phyloP scores from a whole-genome alignment of 495 filamentous ascomycete genomes.

The Xylaria scruposa region DNA sequence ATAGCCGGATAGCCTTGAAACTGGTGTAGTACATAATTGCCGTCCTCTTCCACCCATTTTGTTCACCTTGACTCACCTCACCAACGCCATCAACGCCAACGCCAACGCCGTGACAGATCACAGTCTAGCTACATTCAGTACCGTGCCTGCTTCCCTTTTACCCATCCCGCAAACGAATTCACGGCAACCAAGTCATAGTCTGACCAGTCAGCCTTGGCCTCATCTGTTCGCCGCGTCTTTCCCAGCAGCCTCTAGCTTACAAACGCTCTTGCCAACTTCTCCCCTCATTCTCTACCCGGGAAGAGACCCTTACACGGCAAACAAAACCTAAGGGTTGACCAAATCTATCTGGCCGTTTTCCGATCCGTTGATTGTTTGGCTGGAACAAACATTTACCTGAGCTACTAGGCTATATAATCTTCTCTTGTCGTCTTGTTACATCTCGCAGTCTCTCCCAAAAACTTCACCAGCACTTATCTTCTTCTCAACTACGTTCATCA shows the following conservation, averaged over 20 bases:
- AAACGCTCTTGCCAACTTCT: constrained; percentile 30
- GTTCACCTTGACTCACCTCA: constrained; percentile 24
- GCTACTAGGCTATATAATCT: constrained; percentile 2
- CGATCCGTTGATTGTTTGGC: constrained; percentile 1
- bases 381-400: background rate
- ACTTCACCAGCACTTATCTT: background rate
- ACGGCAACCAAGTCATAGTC: background rate
- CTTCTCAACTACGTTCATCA: background rate
- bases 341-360: constrained; percentile 4
- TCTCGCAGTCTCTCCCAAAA: constrained; percentile 4
- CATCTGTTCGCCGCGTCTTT: background rate
- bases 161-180: background rate
- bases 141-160: background rate
- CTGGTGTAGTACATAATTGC: constrained; percentile 25
- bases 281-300: constrained; percentile 28
- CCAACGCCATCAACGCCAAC: constrained; percentile 2
- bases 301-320: constrained; percentile 23
- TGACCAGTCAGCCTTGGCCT: background rate
- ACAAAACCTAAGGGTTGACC: constrained; percentile 30
- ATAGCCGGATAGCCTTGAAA: constrained; percentile 22
- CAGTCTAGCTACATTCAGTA: constrained; percentile 1
- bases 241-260: constrained; percentile 21
- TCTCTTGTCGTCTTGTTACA: constrained; percentile 10
- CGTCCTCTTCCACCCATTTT: background rate
- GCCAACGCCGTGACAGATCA: background rate